Evolutionary conservation across 2,329 filamentous ascomycete genomes (phyloP).

Genomic region (Penicillium sp.): DNA sequence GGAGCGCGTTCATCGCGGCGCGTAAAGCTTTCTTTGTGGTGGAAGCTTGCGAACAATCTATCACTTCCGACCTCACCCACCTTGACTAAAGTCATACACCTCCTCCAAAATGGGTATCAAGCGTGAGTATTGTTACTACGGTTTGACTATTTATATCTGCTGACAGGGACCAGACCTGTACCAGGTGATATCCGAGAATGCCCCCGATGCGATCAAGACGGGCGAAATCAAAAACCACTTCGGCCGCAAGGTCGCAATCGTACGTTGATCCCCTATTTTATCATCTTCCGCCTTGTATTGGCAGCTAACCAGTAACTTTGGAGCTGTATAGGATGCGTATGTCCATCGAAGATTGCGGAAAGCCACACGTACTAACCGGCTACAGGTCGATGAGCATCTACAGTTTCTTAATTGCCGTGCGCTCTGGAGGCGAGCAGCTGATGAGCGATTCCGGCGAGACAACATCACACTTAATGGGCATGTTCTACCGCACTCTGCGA

Average conservation of each 20-base stretch:
- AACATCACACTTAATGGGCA: conserved; percentile 96
- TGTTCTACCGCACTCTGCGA: conserved; percentile 97
- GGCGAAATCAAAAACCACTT: conserved; percentile 99
- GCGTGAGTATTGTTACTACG: conserved; percentile 34
- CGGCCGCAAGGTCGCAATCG: conserved; percentile 95
- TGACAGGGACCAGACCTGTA: conserved; percentile 56
- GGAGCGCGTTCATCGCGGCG: conserved; percentile 14
- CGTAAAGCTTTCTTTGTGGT: conserved; percentile 15
- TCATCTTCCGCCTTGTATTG: neutral
- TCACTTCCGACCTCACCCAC: neutral
- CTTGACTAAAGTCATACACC: neutral
- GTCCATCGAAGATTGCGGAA: conserved; percentile 11
- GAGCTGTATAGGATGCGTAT: conserved; percentile 54
- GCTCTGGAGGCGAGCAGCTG: conserved; percentile 92
- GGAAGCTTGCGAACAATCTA: conserved; percentile 4
- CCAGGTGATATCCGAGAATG: conserved; percentile 81
- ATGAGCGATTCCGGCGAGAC: conserved; percentile 94
- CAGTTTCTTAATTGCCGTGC: conserved; percentile 95
- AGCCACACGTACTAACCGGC: conserved; percentile 16
- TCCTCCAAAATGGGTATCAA: conserved; percentile 47
- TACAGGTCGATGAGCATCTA: conserved; percentile 93
- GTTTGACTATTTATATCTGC: conserved; percentile 53
- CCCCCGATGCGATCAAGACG: conserved; percentile 90
- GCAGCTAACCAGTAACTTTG: neutral
- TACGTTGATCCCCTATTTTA: conserved; percentile 47